Evolutionary conservation across 148 eudicot genomes (phyloP).

Genomic region (Vaccinium macrocarpon): DNA sequence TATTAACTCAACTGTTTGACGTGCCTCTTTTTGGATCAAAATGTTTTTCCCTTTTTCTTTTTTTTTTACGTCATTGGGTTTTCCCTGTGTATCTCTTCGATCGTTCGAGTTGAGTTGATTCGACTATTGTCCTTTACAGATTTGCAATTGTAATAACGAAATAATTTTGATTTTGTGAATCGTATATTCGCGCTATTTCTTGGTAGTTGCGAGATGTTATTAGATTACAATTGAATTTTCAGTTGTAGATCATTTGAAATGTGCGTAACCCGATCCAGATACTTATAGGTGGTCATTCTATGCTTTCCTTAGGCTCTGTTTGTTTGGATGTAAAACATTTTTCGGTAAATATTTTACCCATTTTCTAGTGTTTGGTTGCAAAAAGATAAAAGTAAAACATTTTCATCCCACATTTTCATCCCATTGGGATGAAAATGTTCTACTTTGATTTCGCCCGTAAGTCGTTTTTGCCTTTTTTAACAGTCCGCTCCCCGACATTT

Average conservation of each 20-base stretch:
- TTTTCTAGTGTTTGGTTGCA: too few relatives aligned
- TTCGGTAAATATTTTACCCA: too few relatives aligned
- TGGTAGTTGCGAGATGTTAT: background rate
- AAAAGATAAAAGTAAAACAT: too few relatives aligned
- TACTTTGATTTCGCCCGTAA: too few relatives aligned
- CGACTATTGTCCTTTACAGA: background rate
- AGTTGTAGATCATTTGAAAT: slow-evolving; percentile 55
- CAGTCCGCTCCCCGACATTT: too few relatives aligned
- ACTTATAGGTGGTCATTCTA: too few relatives aligned
- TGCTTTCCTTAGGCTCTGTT: too few relatives aligned
- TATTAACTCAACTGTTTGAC: background rate
- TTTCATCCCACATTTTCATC: too few relatives aligned
- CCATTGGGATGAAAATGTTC: too few relatives aligned
- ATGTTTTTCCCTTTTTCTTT: background rate
- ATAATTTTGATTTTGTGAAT: background rate
- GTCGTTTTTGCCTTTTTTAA: too few relatives aligned
- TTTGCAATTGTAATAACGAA: background rate
- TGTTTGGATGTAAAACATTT: too few relatives aligned
- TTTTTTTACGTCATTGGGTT: background rate
- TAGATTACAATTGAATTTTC: slow-evolving; percentile 16
- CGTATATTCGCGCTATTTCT: background rate
- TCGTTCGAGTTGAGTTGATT: background rate
- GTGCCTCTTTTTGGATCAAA: background rate
- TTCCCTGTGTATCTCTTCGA: background rate
- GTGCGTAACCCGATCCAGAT: too few relatives aligned